Base-by-base conservation (phyloP, 768 basidiomycete genomes). In the Pulveroboletus frians region DNA sequence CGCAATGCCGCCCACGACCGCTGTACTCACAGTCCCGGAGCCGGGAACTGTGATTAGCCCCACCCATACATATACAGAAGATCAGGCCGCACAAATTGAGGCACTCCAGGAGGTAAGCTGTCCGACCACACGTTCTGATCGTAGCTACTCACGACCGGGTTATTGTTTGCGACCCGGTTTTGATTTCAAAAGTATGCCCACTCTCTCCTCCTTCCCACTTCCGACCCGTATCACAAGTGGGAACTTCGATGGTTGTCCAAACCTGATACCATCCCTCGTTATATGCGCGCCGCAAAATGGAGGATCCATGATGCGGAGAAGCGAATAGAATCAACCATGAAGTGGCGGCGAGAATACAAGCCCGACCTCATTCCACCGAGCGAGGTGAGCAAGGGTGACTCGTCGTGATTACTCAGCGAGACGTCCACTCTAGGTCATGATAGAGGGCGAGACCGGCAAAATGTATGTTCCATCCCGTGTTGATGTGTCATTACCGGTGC, bases 241-340 rank as follows among this genome's bases (percentile, higher is more conserved):
- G 91, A 94, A 66, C 65, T 73, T 17, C 77, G 84, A 51, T 94
- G 90, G 85, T 69, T 94, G 5, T 70, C 73, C 54, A 80, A 70
- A 65, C 76, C 79, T 32, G 88, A 82, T 67, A 90, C 77, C 55
- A 67, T 62, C 55, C 71, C 63, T 61, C 81, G 91, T 13, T 94
- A 92, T 62, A 81, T 90, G 77, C 81, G 91, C 27, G 88, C 91
- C 0, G 78, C 87, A 3, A 92, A 92, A 60, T 92, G 91, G 89
- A 83, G 83, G 61, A 60, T 83, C 30, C 75, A 76, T 21, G 85
- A 94, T 44, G 89, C 79, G 10, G 81, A 91, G 70, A 83, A 80
- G 63, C 75, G 92, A 43, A 82, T 92, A 51, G 82, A 83, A 62
- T 78, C 75, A 0, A 92, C 89, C 0, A 49, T 93, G 4, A 87